phyloP scores from a whole-genome alignment of 179 eudicot species.

The Heliamphora pulchella region DNA sequence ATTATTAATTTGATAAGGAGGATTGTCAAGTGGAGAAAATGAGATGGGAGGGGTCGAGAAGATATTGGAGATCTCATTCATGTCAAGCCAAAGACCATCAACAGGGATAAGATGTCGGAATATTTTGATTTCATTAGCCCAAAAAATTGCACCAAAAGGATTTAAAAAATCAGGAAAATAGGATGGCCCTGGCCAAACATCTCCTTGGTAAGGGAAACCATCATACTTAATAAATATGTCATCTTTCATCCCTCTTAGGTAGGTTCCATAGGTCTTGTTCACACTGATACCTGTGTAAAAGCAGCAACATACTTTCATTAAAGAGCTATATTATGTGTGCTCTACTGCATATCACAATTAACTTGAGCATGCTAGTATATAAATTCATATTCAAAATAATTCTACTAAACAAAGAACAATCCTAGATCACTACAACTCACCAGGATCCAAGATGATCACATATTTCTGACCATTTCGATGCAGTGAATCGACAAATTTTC shows the following conservation, averaged over 20 bases:
- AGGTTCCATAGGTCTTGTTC: slow-evolving; percentile 45
- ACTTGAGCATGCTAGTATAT: too few relatives aligned
- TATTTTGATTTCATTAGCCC: slow-evolving; percentile 47
- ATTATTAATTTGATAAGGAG: slow-evolving; percentile 73
- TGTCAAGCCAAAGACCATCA: slow-evolving; percentile 63
- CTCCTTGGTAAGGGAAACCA: slow-evolving; percentile 46
- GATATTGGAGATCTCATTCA: slow-evolving; percentile 61
- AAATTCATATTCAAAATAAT: neutral
- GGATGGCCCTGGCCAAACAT: slow-evolving; percentile 64
- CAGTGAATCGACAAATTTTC: slow-evolving; percentile 38
- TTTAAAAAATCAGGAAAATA: slow-evolving; percentile 56
- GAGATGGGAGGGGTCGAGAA: slow-evolving; percentile 32
- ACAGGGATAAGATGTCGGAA: slow-evolving; percentile 36
- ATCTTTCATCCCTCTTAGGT: slow-evolving; percentile 44
- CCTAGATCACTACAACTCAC: slow-evolving; percentile 21
- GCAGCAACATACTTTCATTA: neutral
- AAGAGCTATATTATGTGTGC: too few relatives aligned
- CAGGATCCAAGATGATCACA: slow-evolving; percentile 66
- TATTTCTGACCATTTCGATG: slow-evolving; percentile 56
- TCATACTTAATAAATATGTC: slow-evolving; percentile 46
- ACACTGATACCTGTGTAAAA: slow-evolving; percentile 41
- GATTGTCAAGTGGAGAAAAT: slow-evolving; percentile 52
- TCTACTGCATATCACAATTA: too few relatives aligned
- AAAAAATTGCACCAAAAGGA: slow-evolving; percentile 34
- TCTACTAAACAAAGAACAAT: neutral